Conservation (phyloP, 495 filamentous ascomycete genomes). For the Podospora pseudoanserina region DNA sequence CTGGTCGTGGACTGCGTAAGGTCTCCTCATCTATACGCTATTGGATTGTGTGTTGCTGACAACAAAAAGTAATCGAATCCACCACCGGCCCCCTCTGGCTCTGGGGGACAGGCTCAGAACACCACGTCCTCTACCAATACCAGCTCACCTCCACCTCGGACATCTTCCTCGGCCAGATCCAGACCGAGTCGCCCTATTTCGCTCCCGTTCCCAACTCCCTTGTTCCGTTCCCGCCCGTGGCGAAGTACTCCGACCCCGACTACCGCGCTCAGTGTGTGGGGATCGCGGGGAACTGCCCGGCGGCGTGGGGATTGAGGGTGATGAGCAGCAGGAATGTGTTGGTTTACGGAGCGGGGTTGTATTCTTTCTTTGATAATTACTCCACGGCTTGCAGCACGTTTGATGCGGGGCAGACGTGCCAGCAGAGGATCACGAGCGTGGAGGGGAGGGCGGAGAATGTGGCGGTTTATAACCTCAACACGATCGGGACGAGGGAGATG, state of each 20-base stretch:
- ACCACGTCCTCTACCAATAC: slow-evolving; percentile 78
- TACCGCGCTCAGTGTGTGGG: slow-evolving; percentile 46
- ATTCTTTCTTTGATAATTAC: slow-evolving; percentile 70
- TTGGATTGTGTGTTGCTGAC: too few species aligned
- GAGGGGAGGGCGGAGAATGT: slow-evolving; percentile 46
- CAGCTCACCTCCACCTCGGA: slow-evolving; percentile 66
- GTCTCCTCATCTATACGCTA: neutral
- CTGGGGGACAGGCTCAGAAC: slow-evolving; percentile 71
- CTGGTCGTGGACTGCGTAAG: slow-evolving; percentile 60
- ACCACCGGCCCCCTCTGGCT: slow-evolving; percentile 55
- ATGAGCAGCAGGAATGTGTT: slow-evolving; percentile 54
- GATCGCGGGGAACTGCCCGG: slow-evolving; percentile 47
- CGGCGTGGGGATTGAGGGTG: slow-evolving; percentile 65
- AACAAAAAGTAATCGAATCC: slow-evolving; percentile 44
- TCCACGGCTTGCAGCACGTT: slow-evolving; percentile 43
- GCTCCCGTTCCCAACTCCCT: slow-evolving; percentile 62
- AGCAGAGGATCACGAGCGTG: slow-evolving; percentile 50
- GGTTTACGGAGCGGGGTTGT: slow-evolving; percentile 69
- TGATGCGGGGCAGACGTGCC: slow-evolving; percentile 48
- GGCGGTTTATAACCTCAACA: slow-evolving; percentile 54
- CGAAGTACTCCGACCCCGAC: slow-evolving; percentile 55
- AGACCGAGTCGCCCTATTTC: slow-evolving; percentile 78
- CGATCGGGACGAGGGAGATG: slow-evolving; percentile 49
- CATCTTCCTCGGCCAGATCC: slow-evolving; percentile 71
- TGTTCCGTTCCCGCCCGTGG: slow-evolving; percentile 50